Percentiles rank a stretch among this genome's conserved stretches.
Conservation (phyloP, 2,329 filamentous ascomycete genomes). For the Sporothrix luriei region DNA sequence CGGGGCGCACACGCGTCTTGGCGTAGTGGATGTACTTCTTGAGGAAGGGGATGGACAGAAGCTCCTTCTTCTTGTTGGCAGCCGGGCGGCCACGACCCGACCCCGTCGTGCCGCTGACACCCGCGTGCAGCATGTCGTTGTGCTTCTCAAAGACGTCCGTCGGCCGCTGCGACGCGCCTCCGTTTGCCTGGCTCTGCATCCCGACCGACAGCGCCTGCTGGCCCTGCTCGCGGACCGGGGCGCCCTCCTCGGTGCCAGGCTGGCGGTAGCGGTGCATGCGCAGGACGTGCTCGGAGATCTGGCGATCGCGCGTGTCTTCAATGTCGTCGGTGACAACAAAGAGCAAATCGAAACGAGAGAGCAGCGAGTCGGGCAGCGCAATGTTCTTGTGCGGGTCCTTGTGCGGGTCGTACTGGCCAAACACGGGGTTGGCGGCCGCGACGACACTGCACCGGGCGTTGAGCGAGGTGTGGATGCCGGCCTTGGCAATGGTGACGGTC, state of each 20-base stretch:
- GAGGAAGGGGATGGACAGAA: constrained; percentile 95
- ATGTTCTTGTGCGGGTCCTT: constrained; percentile 99
- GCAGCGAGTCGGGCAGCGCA: constrained; percentile 88
- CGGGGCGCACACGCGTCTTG: constrained; percentile 85
- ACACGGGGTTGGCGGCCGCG: constrained; percentile 95
- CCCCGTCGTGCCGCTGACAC: constrained; percentile 68
- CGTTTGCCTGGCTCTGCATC: constrained; percentile 72
- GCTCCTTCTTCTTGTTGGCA: constrained; percentile 75
- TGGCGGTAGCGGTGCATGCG: constrained; percentile 96
- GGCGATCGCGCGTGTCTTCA: constrained; percentile 85
- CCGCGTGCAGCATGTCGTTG: constrained; percentile 92
- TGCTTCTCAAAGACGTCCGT: constrained; percentile 96
- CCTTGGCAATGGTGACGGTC: constrained; percentile 98
- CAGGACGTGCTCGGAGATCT: constrained; percentile 93
- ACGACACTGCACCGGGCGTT: constrained; percentile 97
- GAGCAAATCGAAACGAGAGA: constrained; percentile 97
- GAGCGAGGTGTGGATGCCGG: constrained; percentile 94
- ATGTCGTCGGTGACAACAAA: constrained; percentile 99
- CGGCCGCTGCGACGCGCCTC: constrained; percentile 61
- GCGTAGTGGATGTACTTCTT: constrained; percentile 99
- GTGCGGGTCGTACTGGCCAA: constrained; percentile 96
- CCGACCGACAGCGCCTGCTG: constrained; percentile 86
- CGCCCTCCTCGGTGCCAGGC: constrained; percentile 89
- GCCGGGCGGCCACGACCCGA: constrained; percentile 14
- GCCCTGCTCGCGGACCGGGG: constrained; percentile 85